These are phyloP conservation scores for Bombardia bombarda DNA, from an alignment of 495 filamentous ascomycete species.

Conservation along the genomic window DNA sequence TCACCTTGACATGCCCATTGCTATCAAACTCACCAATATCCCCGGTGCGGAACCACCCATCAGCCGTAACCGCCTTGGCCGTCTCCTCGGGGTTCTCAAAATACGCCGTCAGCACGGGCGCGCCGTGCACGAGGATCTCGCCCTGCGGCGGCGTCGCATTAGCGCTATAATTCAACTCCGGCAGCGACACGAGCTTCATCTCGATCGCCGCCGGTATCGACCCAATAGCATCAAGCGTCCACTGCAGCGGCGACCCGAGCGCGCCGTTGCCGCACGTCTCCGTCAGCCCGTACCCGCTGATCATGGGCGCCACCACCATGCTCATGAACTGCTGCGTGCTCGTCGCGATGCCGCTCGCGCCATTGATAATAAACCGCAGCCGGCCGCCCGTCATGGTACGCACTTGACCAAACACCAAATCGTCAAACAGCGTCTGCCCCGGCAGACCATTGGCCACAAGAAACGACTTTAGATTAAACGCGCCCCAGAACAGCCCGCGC, in stretches of 20 bases:
- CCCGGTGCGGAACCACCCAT: constrained; percentile 91
- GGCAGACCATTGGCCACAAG: constrained; percentile 59
- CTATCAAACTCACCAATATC: constrained; percentile 73
- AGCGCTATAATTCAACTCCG: constrained; percentile 78
- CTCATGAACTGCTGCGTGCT: constrained; percentile 72
- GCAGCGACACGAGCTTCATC: constrained; percentile 67
- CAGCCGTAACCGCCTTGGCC: constrained; percentile 63
- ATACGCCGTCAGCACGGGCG: constrained; percentile 64
- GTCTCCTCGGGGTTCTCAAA: constrained; percentile 80
- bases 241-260: constrained; percentile 59
- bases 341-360: constrained; percentile 75
- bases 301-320: constrained; percentile 62
- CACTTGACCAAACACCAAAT: constrained; percentile 71
- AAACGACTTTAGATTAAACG: constrained; percentile 41
- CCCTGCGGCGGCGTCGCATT: constrained; percentile 75
- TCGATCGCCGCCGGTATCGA: constrained; percentile 55
- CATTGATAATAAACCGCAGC: constrained; percentile 64
- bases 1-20: constrained; percentile 71
- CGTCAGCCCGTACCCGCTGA: constrained; percentile 83
- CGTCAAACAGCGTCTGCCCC: constrained; percentile 64
- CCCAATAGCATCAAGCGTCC: constrained; percentile 67
- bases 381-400: constrained; percentile 64
- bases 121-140: constrained; percentile 72
- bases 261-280: constrained; percentile 72
- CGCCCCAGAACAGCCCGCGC: constrained; percentile 34